Conservation (phyloP, 177 flowering plant species). For the Vitis hybrid region DNA sequence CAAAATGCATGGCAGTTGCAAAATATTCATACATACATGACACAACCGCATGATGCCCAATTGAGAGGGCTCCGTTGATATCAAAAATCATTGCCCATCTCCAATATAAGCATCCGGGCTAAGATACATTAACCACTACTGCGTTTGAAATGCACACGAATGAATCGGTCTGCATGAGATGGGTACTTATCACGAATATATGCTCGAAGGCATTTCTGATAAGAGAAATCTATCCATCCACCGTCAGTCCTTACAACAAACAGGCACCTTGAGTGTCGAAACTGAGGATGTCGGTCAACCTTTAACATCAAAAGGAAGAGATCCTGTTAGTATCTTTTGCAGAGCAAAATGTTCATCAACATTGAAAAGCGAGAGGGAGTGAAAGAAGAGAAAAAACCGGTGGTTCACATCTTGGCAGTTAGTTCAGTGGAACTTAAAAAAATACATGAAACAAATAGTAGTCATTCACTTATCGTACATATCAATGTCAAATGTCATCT, state of each 20-base stretch:
- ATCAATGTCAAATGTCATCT: too few relatives aligned
- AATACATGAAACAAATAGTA: too few relatives aligned
- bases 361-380: too few relatives aligned
- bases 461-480: too few relatives aligned
- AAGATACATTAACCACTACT: constrained; percentile 28
- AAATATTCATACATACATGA: neutral
- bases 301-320: constrained; percentile 19
- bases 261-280: constrained; percentile 69
- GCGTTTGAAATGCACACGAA: constrained; percentile 66
- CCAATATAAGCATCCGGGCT: neutral
- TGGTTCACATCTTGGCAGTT: too few relatives aligned
- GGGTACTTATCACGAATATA: constrained; percentile 82
- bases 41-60: too few relatives aligned
- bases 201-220: constrained; percentile 79
- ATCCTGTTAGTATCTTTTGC: neutral
- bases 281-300: constrained; percentile 93
- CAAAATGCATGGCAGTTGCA: neutral
- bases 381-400: too few relatives aligned
- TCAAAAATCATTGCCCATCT: constrained; percentile 1
- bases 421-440: too few relatives aligned
- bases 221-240: constrained; percentile 87
- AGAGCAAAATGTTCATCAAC: too few relatives aligned
- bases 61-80: neutral
- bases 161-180: constrained; percentile 66
- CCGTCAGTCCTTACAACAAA: constrained; percentile 85